Percentiles rank a stretch among this genome's conserved stretches.
phyloP scores from a whole-genome alignment of 176 grass and related monocot species.

The maize (Zea mays) region Zm-B73-REFERENCE-NAM-5.0 NC_050101.1:135477501-135478000 shows the following conservation, averaged over 20 bases:
- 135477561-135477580: constrained; percentile 14
- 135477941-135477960: too few relatives aligned
- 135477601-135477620: background rate
- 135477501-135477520: background rate
- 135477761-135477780: background rate
- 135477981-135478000: background rate
- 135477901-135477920: too few relatives aligned
- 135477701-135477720: background rate
- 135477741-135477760: background rate
- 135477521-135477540: background rate
- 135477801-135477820: background rate
- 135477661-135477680: background rate
- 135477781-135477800: background rate
- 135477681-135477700: background rate
- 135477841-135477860: background rate
- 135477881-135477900: background rate
- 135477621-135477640: background rate
- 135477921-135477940: too few relatives aligned
- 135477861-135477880: background rate
- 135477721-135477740: background rate
- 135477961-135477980: background rate
- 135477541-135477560: constrained; percentile 2
- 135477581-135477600: constrained; percentile 1
- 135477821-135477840: background rate
- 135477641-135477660: background rate